Base-by-base conservation (phyloP, 2,329 filamentous ascomycete genomes). In the Apiospora sp. region DNA sequence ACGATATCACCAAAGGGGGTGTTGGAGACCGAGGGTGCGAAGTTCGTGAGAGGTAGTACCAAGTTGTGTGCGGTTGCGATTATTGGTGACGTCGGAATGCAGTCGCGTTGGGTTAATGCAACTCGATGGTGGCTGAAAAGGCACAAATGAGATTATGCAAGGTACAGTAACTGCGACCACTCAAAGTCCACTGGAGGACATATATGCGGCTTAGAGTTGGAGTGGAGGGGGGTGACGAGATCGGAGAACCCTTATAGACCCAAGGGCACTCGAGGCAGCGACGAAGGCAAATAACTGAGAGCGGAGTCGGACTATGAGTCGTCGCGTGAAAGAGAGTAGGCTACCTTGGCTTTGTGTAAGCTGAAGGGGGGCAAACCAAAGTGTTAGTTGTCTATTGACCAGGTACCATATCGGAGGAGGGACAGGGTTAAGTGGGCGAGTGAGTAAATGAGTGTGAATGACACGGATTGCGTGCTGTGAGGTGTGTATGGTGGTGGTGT, bases 111-210 rank as follows among this genome's bases (percentile, higher is more conserved):
- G 34, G 10, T 34, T 44, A 67, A 44, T 44, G 61, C 34, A 67
- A 41, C 34, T 41, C 61, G 41, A 34, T 67, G 41, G 61, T 24
- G 61, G 34, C 61, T 41, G 24, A 24, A 67, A 13, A n/a, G 61
- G 41, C 41, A 58, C 71, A 46, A 72, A 71, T 73, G 73, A 68
- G 70, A 75, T 80, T 78, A 81, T 81, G 80, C 80, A 81, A 81
- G 80, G 79, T 80, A 80, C 79, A 70, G 41, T 34, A 72, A 71
- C 75, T 79, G 76, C 76, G 78, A 79, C 78, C 78, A 77, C 77
- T 73, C 61, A 73, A 75, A 73, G 30, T 76, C 74, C 75, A 73
- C 73, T 75, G 58, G 71, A 71, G 70, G 72, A 73, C 79, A 75
- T 74, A 51, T 72, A 72, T 71, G 73, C 72, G 73, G 72, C 73